These are phyloP conservation scores for Epicoccum sorghinum DNA, from an alignment of 2,329 filamentous ascomycete genomes.

Conservation along the genomic window DNA sequence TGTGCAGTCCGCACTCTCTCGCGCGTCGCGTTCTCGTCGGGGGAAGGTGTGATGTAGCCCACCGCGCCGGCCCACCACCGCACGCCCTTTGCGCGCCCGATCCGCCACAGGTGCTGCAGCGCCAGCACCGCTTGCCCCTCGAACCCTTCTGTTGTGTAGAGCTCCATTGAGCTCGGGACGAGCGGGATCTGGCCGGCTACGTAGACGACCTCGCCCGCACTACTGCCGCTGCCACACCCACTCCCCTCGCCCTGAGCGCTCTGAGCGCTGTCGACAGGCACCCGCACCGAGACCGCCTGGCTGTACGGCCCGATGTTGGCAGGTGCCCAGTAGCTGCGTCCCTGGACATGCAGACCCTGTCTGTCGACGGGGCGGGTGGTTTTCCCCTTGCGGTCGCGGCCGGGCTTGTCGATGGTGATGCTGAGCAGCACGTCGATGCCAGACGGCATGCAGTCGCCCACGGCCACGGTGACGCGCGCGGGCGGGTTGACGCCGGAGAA, in stretches of 20 bases:
- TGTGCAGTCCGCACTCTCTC: conserved; percentile 46
- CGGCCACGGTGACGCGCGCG: conserved; percentile 81
- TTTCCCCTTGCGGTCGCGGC: conserved; percentile 28
- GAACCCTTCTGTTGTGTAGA: conserved; percentile 54
- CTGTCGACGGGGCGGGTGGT: conserved; percentile 24
- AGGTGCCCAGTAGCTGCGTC: conserved; percentile 93
- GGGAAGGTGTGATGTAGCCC: conserved; percentile 50
- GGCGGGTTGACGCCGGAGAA: conserved; percentile 84
- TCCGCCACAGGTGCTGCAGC: conserved; percentile 87
- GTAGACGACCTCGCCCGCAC: conserved; percentile 56
- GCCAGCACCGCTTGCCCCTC: conserved; percentile 70
- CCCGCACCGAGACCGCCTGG: conserved; percentile 72
- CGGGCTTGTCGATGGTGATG: conserved; percentile 48
- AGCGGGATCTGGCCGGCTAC: conserved; percentile 93
- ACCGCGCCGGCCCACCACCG: conserved; percentile 77
- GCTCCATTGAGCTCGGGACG: conserved; percentile 76
- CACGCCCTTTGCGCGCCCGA: conserved; percentile 74
- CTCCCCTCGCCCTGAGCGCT: too few relatives aligned
- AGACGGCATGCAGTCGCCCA: conserved; percentile 68
- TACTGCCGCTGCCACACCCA: too few relatives aligned
- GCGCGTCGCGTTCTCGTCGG: conserved; percentile 1
- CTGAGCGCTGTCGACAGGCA: conserved; percentile 21
- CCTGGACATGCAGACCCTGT: conserved; percentile 82
- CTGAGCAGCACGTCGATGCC: conserved; percentile 67
- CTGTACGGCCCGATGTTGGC: conserved; percentile 98